Percentiles rank a stretch among this genome's conserved stretches.
Conservation (phyloP, 2,329 filamentous ascomycete species). For the Pseudogymnoascus sp. region DNA sequence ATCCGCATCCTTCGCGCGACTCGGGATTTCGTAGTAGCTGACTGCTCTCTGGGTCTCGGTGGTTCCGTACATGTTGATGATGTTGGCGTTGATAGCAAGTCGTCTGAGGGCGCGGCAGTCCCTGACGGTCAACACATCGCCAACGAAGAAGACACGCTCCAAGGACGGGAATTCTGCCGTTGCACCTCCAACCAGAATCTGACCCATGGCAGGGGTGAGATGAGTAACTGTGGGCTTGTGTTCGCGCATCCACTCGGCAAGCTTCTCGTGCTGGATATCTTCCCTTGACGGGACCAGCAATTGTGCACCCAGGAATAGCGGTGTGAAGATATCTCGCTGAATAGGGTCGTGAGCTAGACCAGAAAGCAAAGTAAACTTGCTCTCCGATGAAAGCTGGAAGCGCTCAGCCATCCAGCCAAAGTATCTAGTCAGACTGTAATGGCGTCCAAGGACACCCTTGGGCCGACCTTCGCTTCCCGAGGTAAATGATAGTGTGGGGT, state of each 20-base stretch:
- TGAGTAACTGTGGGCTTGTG: constrained; percentile 73
- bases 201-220: constrained; percentile 92
- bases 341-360: constrained; percentile 76
- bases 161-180: constrained; percentile 69
- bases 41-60: constrained; percentile 80
- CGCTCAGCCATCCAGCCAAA: constrained; percentile 88
- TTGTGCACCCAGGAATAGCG: constrained; percentile 76
- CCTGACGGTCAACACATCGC: constrained; percentile 77
- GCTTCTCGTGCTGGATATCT: constrained; percentile 76
- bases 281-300: constrained; percentile 73
- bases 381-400: constrained; percentile 66
- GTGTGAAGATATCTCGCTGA: constrained; percentile 77
- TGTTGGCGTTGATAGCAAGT: constrained; percentile 66
- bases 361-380: constrained; percentile 73
- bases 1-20: constrained; percentile 53
- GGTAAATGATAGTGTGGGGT: constrained; percentile 68
- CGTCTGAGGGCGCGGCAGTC: constrained; percentile 73
- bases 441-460: constrained; percentile 81
- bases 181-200: constrained; percentile 83
- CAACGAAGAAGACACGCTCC: constrained; percentile 82
- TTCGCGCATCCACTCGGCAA: constrained; percentile 82
- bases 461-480: constrained; percentile 70
- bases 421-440: constrained; percentile 80
- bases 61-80: constrained; percentile 83
- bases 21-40: constrained; percentile 73